Percentiles rank a stretch among this genome's conserved stretches.
Conservation (phyloP, 805 yeast genomes). For the Peterozyma toletana region DNA sequence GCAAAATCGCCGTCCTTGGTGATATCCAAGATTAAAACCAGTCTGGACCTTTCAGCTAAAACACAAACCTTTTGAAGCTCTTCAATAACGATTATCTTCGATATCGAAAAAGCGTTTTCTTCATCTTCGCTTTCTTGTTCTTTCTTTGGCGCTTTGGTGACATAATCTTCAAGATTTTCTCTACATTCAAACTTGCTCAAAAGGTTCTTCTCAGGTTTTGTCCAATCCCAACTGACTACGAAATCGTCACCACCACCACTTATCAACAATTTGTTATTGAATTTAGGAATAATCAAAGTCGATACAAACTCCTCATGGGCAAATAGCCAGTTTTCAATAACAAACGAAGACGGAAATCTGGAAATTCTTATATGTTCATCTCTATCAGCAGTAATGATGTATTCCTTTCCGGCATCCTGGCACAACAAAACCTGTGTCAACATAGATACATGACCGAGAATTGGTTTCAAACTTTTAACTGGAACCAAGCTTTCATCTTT, state of each 20-base stretch:
- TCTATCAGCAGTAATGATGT: slow-evolving; percentile 76
- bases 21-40: background rate
- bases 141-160: background rate
- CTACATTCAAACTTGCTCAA: background rate
- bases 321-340: slow-evolving; percentile 76
- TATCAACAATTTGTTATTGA: slow-evolving; percentile 44
- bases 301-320: slow-evolving; percentile 86
- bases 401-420: slow-evolving; percentile 35
- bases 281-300: slow-evolving; percentile 46
- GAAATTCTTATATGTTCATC: slow-evolving; percentile 93
- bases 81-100: background rate
- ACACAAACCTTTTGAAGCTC: background rate
- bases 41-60: background rate
- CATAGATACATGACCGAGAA: slow-evolving; percentile 96
- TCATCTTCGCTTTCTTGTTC: background rate
- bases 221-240: slow-evolving; percentile 64
- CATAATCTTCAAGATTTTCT: background rate
- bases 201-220: background rate
- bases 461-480: slow-evolving; percentile 49
- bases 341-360: slow-evolving; percentile 67
- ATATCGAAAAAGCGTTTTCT: background rate
- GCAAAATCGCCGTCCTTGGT: background rate
- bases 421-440: slow-evolving; percentile 64
- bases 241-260: slow-evolving; percentile 91
- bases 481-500: slow-evolving; percentile 26